Evolutionary conservation across 2,329 filamentous ascomycete species (phyloP).

Genomic region (Diplodia intermedia): DNA sequence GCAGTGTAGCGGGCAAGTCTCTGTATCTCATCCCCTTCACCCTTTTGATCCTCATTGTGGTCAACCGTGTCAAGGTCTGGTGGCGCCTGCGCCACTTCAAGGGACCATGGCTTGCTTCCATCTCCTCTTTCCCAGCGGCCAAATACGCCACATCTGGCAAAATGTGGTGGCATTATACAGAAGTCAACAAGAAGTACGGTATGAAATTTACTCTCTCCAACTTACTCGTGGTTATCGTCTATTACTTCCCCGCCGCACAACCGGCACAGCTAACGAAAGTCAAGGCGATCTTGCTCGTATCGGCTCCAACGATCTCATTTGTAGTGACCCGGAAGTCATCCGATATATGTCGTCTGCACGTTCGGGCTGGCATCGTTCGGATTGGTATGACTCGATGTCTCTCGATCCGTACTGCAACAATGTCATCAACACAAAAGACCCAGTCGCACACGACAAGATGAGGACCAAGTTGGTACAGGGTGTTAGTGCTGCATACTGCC

Average conservation of each 20-base stretch:
- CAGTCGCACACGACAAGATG: slow-evolving; percentile 53
- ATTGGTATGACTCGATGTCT: slow-evolving; percentile 53
- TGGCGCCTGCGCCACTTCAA: slow-evolving; percentile 39
- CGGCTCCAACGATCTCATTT: slow-evolving; percentile 58
- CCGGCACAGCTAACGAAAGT: slow-evolving; percentile 3
- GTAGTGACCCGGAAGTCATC: slow-evolving; percentile 56
- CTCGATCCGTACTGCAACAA: slow-evolving; percentile 63
- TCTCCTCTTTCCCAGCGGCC: slow-evolving; percentile 38
- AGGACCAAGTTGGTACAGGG: slow-evolving; percentile 60
- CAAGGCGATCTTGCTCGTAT: slow-evolving; percentile 53
- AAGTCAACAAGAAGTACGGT: slow-evolving; percentile 37
- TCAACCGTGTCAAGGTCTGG: slow-evolving; percentile 33
- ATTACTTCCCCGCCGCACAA: too few relatives aligned
- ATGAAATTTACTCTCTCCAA: neutral
- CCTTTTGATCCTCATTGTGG: slow-evolving; percentile 30
- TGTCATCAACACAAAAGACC: slow-evolving; percentile 60
- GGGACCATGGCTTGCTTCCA: slow-evolving; percentile 37
- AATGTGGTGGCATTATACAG: slow-evolving; percentile 33
- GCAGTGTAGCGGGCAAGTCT: neutral
- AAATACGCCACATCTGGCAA: slow-evolving; percentile 35
- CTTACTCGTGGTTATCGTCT: too few relatives aligned
- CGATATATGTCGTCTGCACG: slow-evolving; percentile 52
- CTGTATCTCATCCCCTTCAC: slow-evolving; percentile 32
- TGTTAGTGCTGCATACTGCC: slow-evolving; percentile 39
- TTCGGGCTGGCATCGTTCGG: slow-evolving; percentile 50